These are phyloP conservation scores for Aeschynomene evenia DNA, from an alignment of 306 rosid species.

Conservation along the genomic window DNA sequence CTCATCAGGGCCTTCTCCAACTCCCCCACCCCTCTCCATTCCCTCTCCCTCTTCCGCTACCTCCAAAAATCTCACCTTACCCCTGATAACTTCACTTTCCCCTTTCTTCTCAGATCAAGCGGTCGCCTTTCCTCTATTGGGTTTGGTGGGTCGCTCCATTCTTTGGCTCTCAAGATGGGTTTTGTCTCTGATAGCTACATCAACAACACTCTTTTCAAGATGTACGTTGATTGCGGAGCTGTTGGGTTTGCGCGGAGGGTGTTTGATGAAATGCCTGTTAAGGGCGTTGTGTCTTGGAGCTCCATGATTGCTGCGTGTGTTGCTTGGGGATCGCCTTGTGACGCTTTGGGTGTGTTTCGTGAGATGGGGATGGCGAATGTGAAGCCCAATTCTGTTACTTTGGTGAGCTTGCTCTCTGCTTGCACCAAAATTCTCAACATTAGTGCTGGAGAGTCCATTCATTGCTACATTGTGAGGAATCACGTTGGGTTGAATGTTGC, in stretches of 20 bases:
- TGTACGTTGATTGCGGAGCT: constrained; percentile 37
- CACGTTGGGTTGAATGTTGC: constrained; percentile 37
- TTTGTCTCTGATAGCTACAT: constrained; percentile 35
- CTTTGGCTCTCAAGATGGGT: constrained; percentile 40
- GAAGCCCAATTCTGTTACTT: constrained; percentile 51
- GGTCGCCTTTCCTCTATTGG: constrained; percentile 32
- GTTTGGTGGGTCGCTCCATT: constrained; percentile 45
- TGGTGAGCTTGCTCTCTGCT: constrained; percentile 59
- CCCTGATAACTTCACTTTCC: constrained; percentile 55
- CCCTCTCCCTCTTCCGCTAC: constrained; percentile 40
- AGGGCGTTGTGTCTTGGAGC: constrained; percentile 64
- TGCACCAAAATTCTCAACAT: constrained; percentile 39
- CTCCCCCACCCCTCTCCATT: constrained; percentile 33
- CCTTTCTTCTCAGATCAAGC: constrained; percentile 52
- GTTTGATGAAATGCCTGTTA: constrained; percentile 56
- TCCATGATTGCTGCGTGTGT: constrained; percentile 55
- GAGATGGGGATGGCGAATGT: constrained; percentile 39
- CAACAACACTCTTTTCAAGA: constrained; percentile 47
- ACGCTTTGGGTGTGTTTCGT: constrained; percentile 37
- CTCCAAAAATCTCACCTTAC: constrained; percentile 34
- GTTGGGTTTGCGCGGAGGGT: constrained; percentile 32
- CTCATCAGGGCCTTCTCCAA: constrained; percentile 43
- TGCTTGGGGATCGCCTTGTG: constrained; percentile 30
- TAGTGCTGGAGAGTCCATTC: constrained; percentile 47
- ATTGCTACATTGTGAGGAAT: constrained; percentile 40